Percentiles rank a stretch among this genome's conserved stretches.
phyloP scores from a whole-genome alignment of 164 flowering plant genomes.

The Macadamia tetraphylla region DNA sequence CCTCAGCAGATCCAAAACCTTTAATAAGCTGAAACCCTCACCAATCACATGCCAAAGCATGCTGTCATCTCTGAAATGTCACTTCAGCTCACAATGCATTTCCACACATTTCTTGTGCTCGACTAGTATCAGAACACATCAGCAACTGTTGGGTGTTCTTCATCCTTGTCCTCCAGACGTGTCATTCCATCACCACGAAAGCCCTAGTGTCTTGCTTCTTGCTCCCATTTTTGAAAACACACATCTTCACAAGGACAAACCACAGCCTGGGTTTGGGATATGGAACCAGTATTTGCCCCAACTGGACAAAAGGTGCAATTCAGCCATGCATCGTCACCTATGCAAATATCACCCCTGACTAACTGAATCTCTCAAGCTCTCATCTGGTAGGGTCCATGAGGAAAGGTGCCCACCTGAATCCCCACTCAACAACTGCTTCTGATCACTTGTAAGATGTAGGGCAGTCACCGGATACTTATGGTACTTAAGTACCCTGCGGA shows the following conservation, averaged over 20 bases:
- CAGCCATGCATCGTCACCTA: neutral
- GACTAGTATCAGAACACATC: neutral
- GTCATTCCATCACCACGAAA: slow-evolving; percentile 19
- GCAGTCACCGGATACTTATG: slow-evolving; percentile 91
- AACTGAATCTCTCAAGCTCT: slow-evolving; percentile 49
- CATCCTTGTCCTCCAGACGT: slow-evolving; percentile 1
- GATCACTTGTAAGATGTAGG: slow-evolving; percentile 65
- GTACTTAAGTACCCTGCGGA: slow-evolving; percentile 74
- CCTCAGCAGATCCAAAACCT: slow-evolving; percentile 11
- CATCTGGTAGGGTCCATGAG: slow-evolving; percentile 88
- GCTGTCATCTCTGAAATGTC: neutral
- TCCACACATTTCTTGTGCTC: neutral
- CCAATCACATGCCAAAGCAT: slow-evolving; percentile 3
- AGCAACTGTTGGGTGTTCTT: neutral
- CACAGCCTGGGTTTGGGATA: slow-evolving; percentile 6
- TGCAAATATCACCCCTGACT: slow-evolving; percentile 42
- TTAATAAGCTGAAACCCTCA: neutral
- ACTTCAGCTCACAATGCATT: neutral
- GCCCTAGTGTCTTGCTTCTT: slow-evolving; percentile 16
- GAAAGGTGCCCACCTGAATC: slow-evolving; percentile 81
- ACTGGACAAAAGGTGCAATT: neutral
- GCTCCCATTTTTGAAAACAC: neutral
- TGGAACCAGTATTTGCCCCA: slow-evolving; percentile 12
- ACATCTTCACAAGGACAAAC: slow-evolving; percentile 9
- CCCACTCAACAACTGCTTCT: slow-evolving; percentile 87